A percentile compares a stretch with the other conserved stretches of the same genome.
Conservation (phyloP, 2,329 filamentous ascomycete genomes). For the Didymosphaeria variabile region DNA sequence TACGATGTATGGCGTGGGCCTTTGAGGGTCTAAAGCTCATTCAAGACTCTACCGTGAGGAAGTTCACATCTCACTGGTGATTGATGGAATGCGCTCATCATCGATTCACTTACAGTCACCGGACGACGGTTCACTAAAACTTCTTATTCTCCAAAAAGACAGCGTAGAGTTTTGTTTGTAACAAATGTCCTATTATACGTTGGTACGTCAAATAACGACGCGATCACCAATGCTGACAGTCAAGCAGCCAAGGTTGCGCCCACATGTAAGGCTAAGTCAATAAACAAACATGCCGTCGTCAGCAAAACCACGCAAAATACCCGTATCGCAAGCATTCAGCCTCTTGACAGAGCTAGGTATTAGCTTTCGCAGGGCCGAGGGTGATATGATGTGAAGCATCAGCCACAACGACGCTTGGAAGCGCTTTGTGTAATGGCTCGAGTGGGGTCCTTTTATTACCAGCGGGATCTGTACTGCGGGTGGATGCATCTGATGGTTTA, state of each 20-base stretch:
- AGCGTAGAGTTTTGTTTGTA: background rate
- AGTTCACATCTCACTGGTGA: too few species aligned
- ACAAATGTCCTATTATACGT: conserved; percentile 1
- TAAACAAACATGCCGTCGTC: conserved; percentile 4
- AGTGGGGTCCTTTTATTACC: background rate
- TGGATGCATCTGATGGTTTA: background rate
- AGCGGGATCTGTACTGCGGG: background rate
- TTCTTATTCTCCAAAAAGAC: too few species aligned
- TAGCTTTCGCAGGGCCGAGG: background rate
- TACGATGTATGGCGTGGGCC: too few species aligned
- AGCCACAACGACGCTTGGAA: background rate
- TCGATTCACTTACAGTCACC: too few species aligned
- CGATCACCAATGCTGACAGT: conserved; percentile 12
- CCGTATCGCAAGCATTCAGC: too few species aligned
- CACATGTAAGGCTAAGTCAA: background rate
- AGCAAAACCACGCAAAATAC: background rate
- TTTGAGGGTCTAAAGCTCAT: too few species aligned
- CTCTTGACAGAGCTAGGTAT: background rate
- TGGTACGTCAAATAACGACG: conserved; percentile 1
- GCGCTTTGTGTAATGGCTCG: conserved; percentile 4
- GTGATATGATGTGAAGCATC: background rate
- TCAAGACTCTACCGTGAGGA: too few species aligned
- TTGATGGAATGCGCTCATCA: too few species aligned
- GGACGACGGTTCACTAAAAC: too few species aligned
- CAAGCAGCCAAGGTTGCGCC: conserved; percentile 6